phyloP scores from a whole-genome alignment of 148 eudicot genomes.

The Rhododendron mucronatum region DNA sequence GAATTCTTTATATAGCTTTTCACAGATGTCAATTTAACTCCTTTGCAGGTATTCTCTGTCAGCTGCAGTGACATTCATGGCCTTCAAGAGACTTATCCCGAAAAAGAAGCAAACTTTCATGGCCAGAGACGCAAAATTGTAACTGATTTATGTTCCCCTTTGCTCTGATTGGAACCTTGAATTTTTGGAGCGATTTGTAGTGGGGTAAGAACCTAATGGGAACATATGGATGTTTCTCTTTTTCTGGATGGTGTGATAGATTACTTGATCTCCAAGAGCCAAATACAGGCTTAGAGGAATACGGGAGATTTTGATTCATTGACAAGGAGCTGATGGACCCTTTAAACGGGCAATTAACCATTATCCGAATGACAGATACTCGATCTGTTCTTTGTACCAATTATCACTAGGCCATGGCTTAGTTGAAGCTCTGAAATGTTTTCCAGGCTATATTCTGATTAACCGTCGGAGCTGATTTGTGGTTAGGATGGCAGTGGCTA shows the following conservation, averaged over 20 bases:
- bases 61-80: slow-evolving; percentile 76
- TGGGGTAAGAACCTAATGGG: not conserved
- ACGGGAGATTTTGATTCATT: not conserved
- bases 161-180: not conserved
- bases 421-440: not conserved
- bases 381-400: not conserved
- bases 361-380: not conserved
- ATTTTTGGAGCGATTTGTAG: not conserved
- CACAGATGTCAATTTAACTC: not conserved
- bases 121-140: not conserved
- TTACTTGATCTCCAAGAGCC: not conserved
- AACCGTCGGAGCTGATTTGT: not conserved
- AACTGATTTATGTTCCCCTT: not conserved
- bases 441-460: not conserved
- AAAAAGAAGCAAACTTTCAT: slow-evolving; percentile 24
- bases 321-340: not conserved
- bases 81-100: slow-evolving; percentile 57
- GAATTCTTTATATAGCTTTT: not conserved
- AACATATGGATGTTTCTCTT: not conserved
- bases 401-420: not conserved
- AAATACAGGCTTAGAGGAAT: not conserved
- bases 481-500: not conserved
- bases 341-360: not conserved
- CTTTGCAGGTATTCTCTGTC: slow-evolving; percentile 68
- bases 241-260: not conserved